Base-by-base conservation (phyloP, 2,329 filamentous ascomycete species). In the Aspergillus sp. region DNA sequence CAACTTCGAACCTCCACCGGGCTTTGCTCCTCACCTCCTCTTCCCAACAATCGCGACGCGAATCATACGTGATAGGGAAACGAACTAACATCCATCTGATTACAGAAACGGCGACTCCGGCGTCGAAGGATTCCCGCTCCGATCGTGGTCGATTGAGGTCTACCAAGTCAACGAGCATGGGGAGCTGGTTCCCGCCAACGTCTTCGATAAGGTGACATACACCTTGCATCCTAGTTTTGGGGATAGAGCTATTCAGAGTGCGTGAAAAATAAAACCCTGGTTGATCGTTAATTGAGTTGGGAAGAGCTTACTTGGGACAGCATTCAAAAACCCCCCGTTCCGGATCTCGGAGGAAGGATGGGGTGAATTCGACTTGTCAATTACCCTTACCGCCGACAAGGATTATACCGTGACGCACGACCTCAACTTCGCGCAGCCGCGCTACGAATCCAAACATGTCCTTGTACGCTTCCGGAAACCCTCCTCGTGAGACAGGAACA, bases 311-410 rank as follows among this genome's bases (percentile, higher is more conserved):
- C 25, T 35, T 44, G 15, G 23, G 3, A 49, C 32, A 93, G 88
- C 82, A 20, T 86, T 95, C 74, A 85, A 84, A 64, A 84, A 86
- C 55, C 82, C 90, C 0, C 93, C 93, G 0, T 98, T 97, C 74
- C 80, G 79, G 56, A 95, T 95, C 70, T 77, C 83, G 54, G 95
- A 98, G 71, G 88, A 96, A 72, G 93, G 93, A 58, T 98, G 93
- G 93, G 93, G 93, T 63, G 93, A 97, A 73, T 98, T 98, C 67
- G 93, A 97, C 66, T 91, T 98, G 83, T 78, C 77, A 43, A 93
- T 97, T 62, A 82, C 87, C 53, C 79, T 94, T 58, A 86, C 84
- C 63, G 83, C 86, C 25, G 89, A 93, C 70, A 96, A 96, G 76
- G 91, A 95, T 63, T 81, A 89, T 62, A 77, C 80, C 12, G 77